Evolutionary conservation across 2,329 filamentous ascomycete species (phyloP), one percentile per base, ranked within the genome.

Genomic region (Talaromyces sp.): DNA sequence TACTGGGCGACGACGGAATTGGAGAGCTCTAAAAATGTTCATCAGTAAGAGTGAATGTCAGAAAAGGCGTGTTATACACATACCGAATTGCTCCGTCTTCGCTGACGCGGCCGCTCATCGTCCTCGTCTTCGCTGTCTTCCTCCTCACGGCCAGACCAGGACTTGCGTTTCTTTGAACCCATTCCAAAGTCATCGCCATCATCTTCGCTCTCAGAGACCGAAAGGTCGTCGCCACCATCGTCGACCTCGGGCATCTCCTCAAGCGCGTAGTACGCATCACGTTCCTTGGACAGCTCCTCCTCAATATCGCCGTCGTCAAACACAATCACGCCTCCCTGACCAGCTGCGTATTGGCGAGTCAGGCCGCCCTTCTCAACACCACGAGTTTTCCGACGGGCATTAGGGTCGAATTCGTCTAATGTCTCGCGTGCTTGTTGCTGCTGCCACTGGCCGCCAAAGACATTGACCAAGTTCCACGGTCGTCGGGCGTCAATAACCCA

Each of bases 301-400:
- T 93, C 89, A 56, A 99, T 92, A 72, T 99, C 94, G 1, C 93
- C 94, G 70, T 97, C 94, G 70, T 97, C 94, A 72, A 94, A 96
- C 2, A 97, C 92, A 62, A 99, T 85, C 48, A 99, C 89, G 0
- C 94, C 94, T 19, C 93, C 93, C 69, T 84, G 88, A 31, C 91
- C 89, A 5, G 90, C 86, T 64, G 85, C 87, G 72, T 95, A 97
- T 0, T 82, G 78, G 14, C 85, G 83, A 27, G 84, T 81, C 56
- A 97, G 84, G 60, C 85, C 85, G 1, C 92, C 93, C 51, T 85
- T 85, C 21, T 85, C 82, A 3, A 96, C 85, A 9, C 92, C 92
- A 11, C 75, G 70, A 7, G 85, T 84, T 63, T 82, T 83, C 63
- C 83, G 79, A 68, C 68, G 69, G 54, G 70, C 62, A 57, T 71